A percentile compares a stretch with the other conserved stretches of the same genome.
Evolutionary conservation across 441 rosid species (phyloP).

Genomic region (Populus hybrid): DNA sequence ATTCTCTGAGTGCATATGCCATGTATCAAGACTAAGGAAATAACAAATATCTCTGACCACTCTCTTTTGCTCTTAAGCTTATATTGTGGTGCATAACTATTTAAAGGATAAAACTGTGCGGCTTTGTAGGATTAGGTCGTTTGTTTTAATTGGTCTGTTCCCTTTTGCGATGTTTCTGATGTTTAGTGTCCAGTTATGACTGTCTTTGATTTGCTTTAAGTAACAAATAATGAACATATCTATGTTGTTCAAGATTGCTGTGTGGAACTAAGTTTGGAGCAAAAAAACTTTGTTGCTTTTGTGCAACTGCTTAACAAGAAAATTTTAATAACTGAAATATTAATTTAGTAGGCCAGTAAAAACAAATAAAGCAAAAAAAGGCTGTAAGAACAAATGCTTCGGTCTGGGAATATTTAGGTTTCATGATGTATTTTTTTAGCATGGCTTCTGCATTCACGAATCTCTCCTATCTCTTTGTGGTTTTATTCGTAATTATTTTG

Average conservation of each 20-base stretch:
- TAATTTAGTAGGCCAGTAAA: background rate
- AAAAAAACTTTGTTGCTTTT: background rate
- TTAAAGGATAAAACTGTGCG: background rate
- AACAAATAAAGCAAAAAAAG: background rate
- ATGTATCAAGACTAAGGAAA: background rate
- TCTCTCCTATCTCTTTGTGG: background rate
- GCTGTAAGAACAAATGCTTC: background rate
- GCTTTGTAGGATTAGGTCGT: background rate
- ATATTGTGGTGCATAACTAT: background rate
- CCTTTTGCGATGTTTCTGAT: background rate
- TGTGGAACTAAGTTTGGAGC: background rate
- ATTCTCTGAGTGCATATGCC: background rate
- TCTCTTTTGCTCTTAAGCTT: background rate
- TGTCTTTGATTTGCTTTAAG: background rate
- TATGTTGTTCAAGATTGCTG: background rate
- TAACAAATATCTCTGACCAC: too few species aligned
- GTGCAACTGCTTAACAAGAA: background rate
- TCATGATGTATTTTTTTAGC: background rate
- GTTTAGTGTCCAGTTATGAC: background rate
- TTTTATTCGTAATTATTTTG: slow-evolving; percentile 4
- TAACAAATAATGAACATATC: background rate
- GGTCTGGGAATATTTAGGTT: background rate
- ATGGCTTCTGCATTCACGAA: background rate
- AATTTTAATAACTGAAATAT: background rate
- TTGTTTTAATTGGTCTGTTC: too few species aligned